A percentile compares a stretch with the other conserved stretches of the same genome.
Evolutionary conservation across 1,284 basidiomycete genomes (phyloP).

Genomic region (Taiwanofungus camphoratus): DNA sequence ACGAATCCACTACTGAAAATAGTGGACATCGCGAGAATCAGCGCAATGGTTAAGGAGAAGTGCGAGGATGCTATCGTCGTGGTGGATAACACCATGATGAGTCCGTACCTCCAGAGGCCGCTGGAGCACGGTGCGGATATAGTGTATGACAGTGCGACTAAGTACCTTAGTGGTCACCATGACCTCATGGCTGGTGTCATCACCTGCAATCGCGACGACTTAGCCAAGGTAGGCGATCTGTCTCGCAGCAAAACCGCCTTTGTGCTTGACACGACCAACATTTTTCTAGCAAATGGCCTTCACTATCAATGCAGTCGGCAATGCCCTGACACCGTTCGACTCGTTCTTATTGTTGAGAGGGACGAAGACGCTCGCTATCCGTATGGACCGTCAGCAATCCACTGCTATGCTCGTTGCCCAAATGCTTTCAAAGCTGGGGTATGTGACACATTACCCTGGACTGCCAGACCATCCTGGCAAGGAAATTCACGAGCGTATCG

Average conservation of each 20-base stretch:
- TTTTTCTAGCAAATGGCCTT: slow-evolving; percentile 82
- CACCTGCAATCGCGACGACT: slow-evolving; percentile 86
- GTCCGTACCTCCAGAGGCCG: slow-evolving; percentile 94
- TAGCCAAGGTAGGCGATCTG: slow-evolving; percentile 62
- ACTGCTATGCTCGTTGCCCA: slow-evolving; percentile 83
- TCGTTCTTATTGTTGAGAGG: slow-evolving; percentile 95
- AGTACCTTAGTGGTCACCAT: slow-evolving; percentile 97
- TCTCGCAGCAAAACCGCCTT: not conserved
- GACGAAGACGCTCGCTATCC: slow-evolving; percentile 93
- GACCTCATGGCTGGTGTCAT: slow-evolving; percentile 98
- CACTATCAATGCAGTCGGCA: slow-evolving; percentile 96
- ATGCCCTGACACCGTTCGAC: slow-evolving; percentile 92
- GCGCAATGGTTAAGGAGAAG: slow-evolving; percentile 74
- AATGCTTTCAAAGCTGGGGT: slow-evolving; percentile 85
- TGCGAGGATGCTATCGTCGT: slow-evolving; percentile 83
- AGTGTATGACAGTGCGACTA: slow-evolving; percentile 97
- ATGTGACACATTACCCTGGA: slow-evolving; percentile 93
- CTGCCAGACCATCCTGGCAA: slow-evolving; percentile 79
- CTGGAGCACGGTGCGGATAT: slow-evolving; percentile 95
- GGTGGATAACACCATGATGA: slow-evolving; percentile 99
- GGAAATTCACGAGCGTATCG: slow-evolving; percentile 85
- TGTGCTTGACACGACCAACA: no score
- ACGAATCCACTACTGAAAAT: slow-evolving; percentile 98
- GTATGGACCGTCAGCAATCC: slow-evolving; percentile 93
- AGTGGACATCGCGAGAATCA: slow-evolving; percentile 82